These are phyloP conservation scores for Fraxinus americana DNA, from an alignment of 257 asterid species.

Conservation along the genomic window DNA sequence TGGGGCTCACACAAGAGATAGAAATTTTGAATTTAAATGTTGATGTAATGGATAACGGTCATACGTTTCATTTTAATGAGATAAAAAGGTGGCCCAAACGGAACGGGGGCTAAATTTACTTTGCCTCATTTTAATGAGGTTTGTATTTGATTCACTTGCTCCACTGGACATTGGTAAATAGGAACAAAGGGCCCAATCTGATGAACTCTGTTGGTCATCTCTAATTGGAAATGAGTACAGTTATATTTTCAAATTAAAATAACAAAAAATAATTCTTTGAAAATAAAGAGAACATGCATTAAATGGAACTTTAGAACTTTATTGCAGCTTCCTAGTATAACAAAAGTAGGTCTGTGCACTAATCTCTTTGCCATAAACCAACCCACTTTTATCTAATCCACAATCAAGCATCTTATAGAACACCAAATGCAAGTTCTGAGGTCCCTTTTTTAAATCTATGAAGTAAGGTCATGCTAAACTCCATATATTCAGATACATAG, in stretches of 20 bases:
- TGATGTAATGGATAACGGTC: too few relatives aligned
- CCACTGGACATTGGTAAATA: neutral
- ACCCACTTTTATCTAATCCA: neutral
- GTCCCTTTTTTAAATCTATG: neutral
- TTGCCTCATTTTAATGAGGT: neutral
- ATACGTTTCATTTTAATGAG: too few relatives aligned
- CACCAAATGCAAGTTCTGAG: neutral
- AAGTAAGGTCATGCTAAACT: neutral
- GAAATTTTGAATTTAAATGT: too few relatives aligned
- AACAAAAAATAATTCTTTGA: neutral
- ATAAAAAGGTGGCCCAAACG: too few relatives aligned
- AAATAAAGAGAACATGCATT: neutral
- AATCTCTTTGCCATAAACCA: neutral
- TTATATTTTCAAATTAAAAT: neutral
- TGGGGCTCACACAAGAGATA: too few relatives aligned
- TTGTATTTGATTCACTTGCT: neutral
- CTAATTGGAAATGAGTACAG: neutral
- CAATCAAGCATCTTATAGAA: neutral
- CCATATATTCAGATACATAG: neutral
- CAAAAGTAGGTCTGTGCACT: neutral
- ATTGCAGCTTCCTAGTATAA: neutral
- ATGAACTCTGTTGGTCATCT: neutral
- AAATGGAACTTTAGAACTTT: neutral
- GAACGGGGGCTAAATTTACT: neutral
- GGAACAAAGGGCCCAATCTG: neutral